Base-by-base conservation (phyloP, 2,329 filamentous ascomycete genomes). In the Fusarium sterilihyphosum region DNA sequence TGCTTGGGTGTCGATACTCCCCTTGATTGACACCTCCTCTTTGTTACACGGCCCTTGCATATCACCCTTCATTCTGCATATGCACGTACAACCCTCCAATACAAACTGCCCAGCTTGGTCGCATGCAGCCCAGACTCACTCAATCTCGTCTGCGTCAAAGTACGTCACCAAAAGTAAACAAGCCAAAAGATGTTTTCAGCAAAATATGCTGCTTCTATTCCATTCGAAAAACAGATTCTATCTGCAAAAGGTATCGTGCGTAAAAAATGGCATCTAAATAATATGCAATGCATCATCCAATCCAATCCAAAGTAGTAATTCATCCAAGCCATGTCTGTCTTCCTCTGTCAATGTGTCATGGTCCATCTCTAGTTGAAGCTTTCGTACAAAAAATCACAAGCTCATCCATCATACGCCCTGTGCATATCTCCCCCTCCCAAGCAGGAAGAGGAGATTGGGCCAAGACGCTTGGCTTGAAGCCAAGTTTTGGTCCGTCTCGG, bases 221-320 rank as follows among this genome's bases (percentile, higher is more conserved):
- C 41, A 33, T 66, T 69, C 43, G 37, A 59, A 61, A 54, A 47
- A 41, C 46, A 67, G 24, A 41, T 40, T 67, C 65, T 75, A 63
- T 74, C 66, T 67, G 47, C 66, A 71, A 73, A 70, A 77, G 75
- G 75, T 77, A 78, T 77, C 75, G 67, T 67, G 44, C 71, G 53
- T 59, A 71, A 72, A 73, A 71, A 44, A 26, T 46, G 24, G 61
- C 63, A 65, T 62, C 71, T 52, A 69, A 41, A 43, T 29, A 43
- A 65, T 52, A 61, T 54, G 35, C 44, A 41, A 59, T 71, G 65
- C 70, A 60, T 58, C 65, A 67, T 61, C 35, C 61, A 67, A 65
- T 26, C 67, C 58, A 62, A 67, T 43, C 40, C 61, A 66, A 67
- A 67, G 59, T 62, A 75, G 52, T 74, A 60, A 67, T 63, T 78